Conservation (phyloP, 2,329 filamentous ascomycete genomes). For the Aspergillus sclerotialis region DNA sequence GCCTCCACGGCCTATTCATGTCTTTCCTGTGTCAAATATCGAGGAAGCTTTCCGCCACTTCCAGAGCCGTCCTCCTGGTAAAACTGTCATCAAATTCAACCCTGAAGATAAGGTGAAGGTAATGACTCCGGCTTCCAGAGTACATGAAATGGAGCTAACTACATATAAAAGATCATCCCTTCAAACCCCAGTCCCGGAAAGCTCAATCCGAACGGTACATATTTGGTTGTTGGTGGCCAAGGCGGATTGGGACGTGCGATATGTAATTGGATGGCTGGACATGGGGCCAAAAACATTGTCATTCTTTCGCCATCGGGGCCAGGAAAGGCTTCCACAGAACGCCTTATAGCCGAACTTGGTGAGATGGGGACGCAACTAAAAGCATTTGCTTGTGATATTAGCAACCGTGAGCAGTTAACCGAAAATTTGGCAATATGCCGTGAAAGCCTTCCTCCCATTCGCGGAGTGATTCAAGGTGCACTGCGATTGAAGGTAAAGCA, state of each 20-base stretch:
- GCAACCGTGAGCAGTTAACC: slow-evolving; percentile 11
- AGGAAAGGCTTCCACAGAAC: slow-evolving; percentile 3
- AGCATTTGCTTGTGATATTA: slow-evolving; percentile 17
- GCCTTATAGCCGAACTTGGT: slow-evolving; percentile 11
- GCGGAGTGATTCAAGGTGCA: slow-evolving; percentile 25
- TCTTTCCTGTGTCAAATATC: background rate
- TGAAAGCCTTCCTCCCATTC: slow-evolving; percentile 14
- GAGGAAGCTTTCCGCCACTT: background rate
- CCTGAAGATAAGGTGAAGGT: background rate
- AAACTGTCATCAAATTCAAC: no score
- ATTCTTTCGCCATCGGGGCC: slow-evolving; percentile 11
- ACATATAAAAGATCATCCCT: background rate
- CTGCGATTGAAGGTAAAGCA: slow-evolving; percentile 16
- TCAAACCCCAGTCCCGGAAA: background rate
- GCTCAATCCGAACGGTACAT: no score
- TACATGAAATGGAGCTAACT: background rate
- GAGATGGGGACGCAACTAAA: slow-evolving; percentile 8
- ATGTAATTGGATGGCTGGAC: slow-evolving; percentile 21
- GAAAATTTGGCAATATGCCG: slow-evolving; percentile 6
- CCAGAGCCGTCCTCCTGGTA: background rate
- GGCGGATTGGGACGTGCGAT: slow-evolving; percentile 23
- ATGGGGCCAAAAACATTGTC: slow-evolving; percentile 23
- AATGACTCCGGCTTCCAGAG: no score
- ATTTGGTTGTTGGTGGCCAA: slow-evolving; percentile 24
- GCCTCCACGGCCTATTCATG: background rate